phyloP scores from a whole-genome alignment of 805 yeast genomes.

The Zygoascus flipseniorum region DNA sequence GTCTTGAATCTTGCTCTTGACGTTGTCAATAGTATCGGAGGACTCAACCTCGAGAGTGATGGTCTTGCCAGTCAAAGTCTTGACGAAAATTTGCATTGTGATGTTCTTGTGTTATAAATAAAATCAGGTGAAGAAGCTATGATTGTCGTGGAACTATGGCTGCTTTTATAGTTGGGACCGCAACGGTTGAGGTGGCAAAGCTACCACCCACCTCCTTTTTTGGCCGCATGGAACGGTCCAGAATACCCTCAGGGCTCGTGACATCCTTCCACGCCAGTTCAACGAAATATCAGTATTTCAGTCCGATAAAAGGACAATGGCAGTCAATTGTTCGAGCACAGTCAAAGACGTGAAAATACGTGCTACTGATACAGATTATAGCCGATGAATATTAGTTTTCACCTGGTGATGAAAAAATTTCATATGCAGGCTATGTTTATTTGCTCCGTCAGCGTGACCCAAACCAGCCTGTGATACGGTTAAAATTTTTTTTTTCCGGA shows the following conservation, averaged over 20 bases:
- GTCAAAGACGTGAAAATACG: background rate
- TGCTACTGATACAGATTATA: no score
- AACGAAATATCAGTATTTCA: background rate
- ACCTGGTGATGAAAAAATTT: background rate
- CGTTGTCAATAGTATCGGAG: slow-evolving; percentile 90
- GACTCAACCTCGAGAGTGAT: slow-evolving; percentile 87
- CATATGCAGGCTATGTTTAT: background rate
- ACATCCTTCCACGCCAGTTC: background rate
- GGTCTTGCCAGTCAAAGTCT: slow-evolving; percentile 85
- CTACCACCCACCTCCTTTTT: background rate
- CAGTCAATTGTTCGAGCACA: background rate
- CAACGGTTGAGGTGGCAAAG: background rate
- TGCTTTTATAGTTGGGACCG: background rate
- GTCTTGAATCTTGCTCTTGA: slow-evolving; percentile 89
- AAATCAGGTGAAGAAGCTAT: background rate
- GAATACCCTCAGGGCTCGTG: background rate
- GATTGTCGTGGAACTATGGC: background rate
- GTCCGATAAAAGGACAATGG: background rate
- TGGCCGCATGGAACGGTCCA: background rate
- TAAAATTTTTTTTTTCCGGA: background rate
- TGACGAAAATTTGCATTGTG: slow-evolving; percentile 78
- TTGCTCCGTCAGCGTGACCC: background rate
- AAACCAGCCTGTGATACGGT: background rate
- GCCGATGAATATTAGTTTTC: no score
- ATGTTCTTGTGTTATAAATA: background rate